Base-by-base conservation (phyloP, 441 rosid genomes). In the Pelargonium cotyledonis region DNA sequence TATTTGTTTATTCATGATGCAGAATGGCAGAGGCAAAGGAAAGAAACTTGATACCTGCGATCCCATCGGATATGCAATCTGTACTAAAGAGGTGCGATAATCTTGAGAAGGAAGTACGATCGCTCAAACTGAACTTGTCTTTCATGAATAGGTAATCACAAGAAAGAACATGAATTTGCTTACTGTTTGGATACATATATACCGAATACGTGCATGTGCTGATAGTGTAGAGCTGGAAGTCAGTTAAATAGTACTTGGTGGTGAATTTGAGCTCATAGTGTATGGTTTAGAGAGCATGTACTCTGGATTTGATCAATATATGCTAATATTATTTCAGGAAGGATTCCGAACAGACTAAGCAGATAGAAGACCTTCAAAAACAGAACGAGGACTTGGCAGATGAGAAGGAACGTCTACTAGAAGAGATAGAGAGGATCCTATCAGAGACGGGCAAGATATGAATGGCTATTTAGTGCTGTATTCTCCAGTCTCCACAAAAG, bases 21-120 rank as follows among this genome's bases (percentile, higher is more conserved):
- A 88, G 94, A 80, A 88, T 88, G 95, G 95, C 91, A 16, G 91
- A 86, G 79, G 95, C 95, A 68, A 86, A 86, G 71, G 95, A 85
- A 76, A 78, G 87, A 73, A 86, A 76, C 75, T 78, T 73, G 41
- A 79, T 79, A 64, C 82, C 87, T 62, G 73, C 80, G 61, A 65
- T 81, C 67, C 87, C 95, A 51, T 67, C 88, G 1, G 91, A 88
- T 67, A 74, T 84, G 86, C 88, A 82, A 61, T 69, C 88, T 43
- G 75, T 88, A 29, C n/a, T 86, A 65, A 85, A 84, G 78, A 77
- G 89, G 62, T 86, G 86, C 38, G 95, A 86, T 15, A 82, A 82
- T 70, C 87, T 88, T 65, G 95, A 88, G 77, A 88, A 88, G 85
- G 95, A 88, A 85, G 91, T 86, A 23, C 82, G 95, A 38, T 88